Base-by-base conservation (phyloP, 257 asterid species). In the Craterostigma plantagineum region DNA sequence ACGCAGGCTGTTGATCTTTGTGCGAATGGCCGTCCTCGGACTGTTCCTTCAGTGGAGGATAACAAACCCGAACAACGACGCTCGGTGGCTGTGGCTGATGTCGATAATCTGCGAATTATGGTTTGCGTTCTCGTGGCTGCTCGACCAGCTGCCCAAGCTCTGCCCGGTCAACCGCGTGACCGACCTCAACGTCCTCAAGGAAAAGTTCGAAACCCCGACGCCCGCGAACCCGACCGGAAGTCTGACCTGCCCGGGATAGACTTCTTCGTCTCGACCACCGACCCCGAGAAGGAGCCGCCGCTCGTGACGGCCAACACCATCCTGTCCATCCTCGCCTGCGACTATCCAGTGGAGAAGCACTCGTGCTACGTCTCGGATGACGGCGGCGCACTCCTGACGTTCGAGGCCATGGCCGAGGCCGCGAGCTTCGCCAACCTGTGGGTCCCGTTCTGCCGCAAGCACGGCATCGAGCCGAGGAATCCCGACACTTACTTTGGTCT, bases 351-450 rank as follows among this genome's bases (percentile, higher is more conserved):
- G 8, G 93, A 80, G 36, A 80, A 80, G 65, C 75, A 76, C 38
- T 46, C 91, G 16, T 79, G 92, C 56, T 79, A 76, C 50, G 78
- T 79, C 35, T 79, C 92, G 14, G 92, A 79, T 35, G 93, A 80
- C 41, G 93, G 93, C 10, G 85, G 85, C 3, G 77, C 93, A 8
- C 75, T 80, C n/a, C 58, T 80, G 14, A 80, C 93, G 0, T 80
- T 80, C 53, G 93, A 80, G 57, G 93, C 93, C 52, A 70, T 80
- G 81, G 91, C 93, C 0, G 93, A 80, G 55, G 91, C 93, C 13
- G 91, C 93, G 12, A 76, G 91, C 36, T 80, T 76, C 50, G 91
- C 93, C 4, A 71, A 76, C 61, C 30, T 63, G 35, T 80, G 93
- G 93, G 85, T 80, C 11, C 93, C 91, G 1, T 80, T 80, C 49